Base-by-base conservation (phyloP, 129 eudicot genomes). In the Centrapalus pauciflorus region DNA sequence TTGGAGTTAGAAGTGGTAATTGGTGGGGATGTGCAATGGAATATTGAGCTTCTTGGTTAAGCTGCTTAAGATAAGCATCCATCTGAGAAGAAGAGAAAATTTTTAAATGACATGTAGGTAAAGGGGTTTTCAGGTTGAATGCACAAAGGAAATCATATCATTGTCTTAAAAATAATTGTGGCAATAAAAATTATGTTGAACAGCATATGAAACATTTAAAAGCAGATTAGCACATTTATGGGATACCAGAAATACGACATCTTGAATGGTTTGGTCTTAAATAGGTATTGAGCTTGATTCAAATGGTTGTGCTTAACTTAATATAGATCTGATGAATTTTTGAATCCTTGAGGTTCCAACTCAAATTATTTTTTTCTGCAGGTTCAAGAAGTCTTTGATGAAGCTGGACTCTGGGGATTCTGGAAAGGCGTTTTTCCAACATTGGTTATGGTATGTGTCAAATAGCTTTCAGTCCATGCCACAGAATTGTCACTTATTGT, bases 361-460 rank as follows among this genome's bases (percentile, higher is more conserved):
- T 69, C 5, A 63, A 14, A 40, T 23, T 20, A 34, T 32, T 27
- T 64, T 55, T 21, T 21, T 73, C 35, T 64, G 46, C 86, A 93
- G 98, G 77, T 93, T 77, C 95, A 86, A 79, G 98, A 93, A 78
- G 87, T 93, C 24, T 93, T 85, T 64, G 92, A 67, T 55, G 98
- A 93, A 82, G 90, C 85, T 49, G 98, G 98, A 76, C 28, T 93
- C 23, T 71, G 69, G 86, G 98, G 98, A 79, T 93, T 93, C 72
- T 93, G 98, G 98, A 88, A 74, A 85, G 98, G 98, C 66, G 96
- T 93, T 41, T 82, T 93, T 51, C 98, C 98, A 27, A 83, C 96
- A 73, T 71, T 93, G 74, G 81, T 93, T 64, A 93, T 93, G 98
- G 98, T 93, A 86, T 30, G 84, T 81, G 66, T 63, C 54, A 73